phyloP scores from a whole-genome alignment of 23 red algal species.

The Gracilaria gracilis region DNA sequence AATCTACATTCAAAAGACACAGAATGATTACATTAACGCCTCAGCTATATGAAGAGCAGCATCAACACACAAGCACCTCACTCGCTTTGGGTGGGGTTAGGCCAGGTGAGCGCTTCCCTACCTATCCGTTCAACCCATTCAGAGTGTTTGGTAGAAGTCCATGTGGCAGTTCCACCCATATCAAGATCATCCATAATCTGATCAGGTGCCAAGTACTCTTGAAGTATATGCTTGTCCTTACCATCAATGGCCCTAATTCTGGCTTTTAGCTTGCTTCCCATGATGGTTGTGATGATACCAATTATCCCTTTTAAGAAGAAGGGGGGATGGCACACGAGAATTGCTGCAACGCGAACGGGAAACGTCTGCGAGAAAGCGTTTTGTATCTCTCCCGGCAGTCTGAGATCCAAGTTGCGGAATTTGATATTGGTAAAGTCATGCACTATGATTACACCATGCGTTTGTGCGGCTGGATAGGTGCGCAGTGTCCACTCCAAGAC shows the following conservation, averaged over 20 bases:
- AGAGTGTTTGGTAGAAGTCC: conserved; percentile 21
- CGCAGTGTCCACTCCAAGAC: conserved; percentile 43
- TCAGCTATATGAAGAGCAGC: too few relatives aligned
- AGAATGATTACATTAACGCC: too few relatives aligned
- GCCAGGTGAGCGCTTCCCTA: conserved; percentile 9
- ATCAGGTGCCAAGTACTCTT: conserved; percentile 16
- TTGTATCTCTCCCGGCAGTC: conserved; percentile 9
- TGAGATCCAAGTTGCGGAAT: conserved; percentile 45
- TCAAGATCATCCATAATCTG: conserved; percentile 28
- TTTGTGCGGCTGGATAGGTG: conserved; percentile 44
- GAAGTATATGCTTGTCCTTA: conserved; percentile 32
- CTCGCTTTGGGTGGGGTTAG: neutral
- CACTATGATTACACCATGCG: conserved; percentile 51
- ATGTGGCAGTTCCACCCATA: conserved; percentile 46
- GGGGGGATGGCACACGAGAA: conserved; percentile 32
- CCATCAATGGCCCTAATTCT: conserved; percentile 15
- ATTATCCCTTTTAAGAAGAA: conserved; percentile 36
- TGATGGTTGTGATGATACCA: conserved; percentile 15
- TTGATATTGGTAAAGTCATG: conserved; percentile 24
- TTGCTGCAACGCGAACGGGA: conserved; percentile 48
- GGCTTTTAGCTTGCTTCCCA: conserved; percentile 32
- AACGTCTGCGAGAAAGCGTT: conserved; percentile 44
- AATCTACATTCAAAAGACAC: too few relatives aligned
- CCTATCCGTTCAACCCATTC: conserved; percentile 37
- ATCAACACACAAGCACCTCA: too few relatives aligned